Evolutionary conservation across 805 yeast species (phyloP).

Genomic region (Cyberlindnera xishuangbannaensis): DNA sequence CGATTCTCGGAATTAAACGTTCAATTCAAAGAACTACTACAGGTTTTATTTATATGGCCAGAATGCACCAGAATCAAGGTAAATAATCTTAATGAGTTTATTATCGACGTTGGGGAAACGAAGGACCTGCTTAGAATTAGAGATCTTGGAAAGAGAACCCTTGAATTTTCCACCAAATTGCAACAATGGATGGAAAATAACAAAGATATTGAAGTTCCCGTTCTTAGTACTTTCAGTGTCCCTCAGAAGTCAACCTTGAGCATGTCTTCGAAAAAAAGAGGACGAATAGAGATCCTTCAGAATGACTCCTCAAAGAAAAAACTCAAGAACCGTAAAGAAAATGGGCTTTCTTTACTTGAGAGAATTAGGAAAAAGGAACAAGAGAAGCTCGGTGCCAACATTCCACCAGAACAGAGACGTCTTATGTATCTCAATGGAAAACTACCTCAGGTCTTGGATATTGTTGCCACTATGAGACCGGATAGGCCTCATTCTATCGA

Average conservation of each 20-base stretch:
- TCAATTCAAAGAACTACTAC: slow-evolving; percentile 13
- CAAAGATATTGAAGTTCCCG: slow-evolving; percentile 14
- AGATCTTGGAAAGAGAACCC: slow-evolving; percentile 5
- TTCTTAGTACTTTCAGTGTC: slow-evolving; percentile 1
- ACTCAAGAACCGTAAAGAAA: not conserved
- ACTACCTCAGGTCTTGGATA: slow-evolving; percentile 26
- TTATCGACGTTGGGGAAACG: slow-evolving; percentile 17
- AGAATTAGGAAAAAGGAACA: slow-evolving; percentile 35
- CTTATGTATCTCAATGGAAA: slow-evolving; percentile 25
- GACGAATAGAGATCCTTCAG: slow-evolving; percentile 5
- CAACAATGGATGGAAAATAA: slow-evolving; percentile 16
- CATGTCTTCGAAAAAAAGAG: slow-evolving; percentile 11
- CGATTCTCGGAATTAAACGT: slow-evolving; percentile 8
- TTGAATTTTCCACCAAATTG: slow-evolving; percentile 9
- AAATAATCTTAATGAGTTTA: slow-evolving; percentile 14
- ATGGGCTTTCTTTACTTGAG: slow-evolving; percentile 30
- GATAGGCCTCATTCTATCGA: slow-evolving; percentile 20
- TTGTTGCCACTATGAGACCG: slow-evolving; percentile 22
- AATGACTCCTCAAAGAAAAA: slow-evolving; percentile 2
- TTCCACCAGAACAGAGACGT: slow-evolving; percentile 24
- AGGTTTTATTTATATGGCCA: slow-evolving; percentile 19
- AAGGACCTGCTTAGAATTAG: slow-evolving; percentile 6
- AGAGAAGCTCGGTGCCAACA: slow-evolving; percentile 9
- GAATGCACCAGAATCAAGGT: slow-evolving; percentile 12
- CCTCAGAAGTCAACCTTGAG: not conserved